Base-by-base conservation (phyloP, 176 grass and related monocot species). In the Zizania latifolia region DNA sequence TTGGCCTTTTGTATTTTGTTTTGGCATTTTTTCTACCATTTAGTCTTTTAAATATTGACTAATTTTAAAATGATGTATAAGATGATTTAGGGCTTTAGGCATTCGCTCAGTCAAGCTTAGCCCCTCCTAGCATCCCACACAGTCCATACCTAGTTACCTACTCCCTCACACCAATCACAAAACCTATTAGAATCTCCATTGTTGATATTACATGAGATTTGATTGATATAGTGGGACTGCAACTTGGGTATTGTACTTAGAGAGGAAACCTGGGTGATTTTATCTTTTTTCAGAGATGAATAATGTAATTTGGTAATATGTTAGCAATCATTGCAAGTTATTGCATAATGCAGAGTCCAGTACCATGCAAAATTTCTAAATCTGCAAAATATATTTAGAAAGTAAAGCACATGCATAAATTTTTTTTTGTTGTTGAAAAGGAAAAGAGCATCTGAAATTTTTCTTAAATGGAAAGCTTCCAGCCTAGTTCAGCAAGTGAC, bases 11-110 rank as follows among this genome's bases (percentile, higher is more conserved):
- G 74, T 64, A 41, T 65, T 15, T 64, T 64, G 12, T 64, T 3
- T 65, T 78, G 34, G 41, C 34, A 55, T 24, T 43, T 14, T 69
- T 55, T 56, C 17, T 33, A 34, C 51, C 36, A 44, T 79, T 78
- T 37, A 23, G 10, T 14, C 29, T 45, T 64, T 10, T 46, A 23
- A 8, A 45, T 15, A 31, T 48, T 48, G 4, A 19, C 0, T 7
- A 48, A 48, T 33, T 35, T 43, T 14, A 77, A 30, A 36, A 65
- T 54, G 23, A 21, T 46, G 15, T 55, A 55, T 66, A 12, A 65
- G 32, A 16, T 78, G 6, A 51, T 67, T 67, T 66, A 55, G 45
- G 9, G 10, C 36, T 78, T 78, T n/a, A 39, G 45, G 4, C 34
- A 51, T 78, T 66, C 45, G 3, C 11, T 45, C 12, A 1, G 55